These are phyloP conservation scores for Hygrophoropsis aurantiaca DNA, from an alignment of 768 basidiomycete genomes.

Conservation along the genomic window DNA sequence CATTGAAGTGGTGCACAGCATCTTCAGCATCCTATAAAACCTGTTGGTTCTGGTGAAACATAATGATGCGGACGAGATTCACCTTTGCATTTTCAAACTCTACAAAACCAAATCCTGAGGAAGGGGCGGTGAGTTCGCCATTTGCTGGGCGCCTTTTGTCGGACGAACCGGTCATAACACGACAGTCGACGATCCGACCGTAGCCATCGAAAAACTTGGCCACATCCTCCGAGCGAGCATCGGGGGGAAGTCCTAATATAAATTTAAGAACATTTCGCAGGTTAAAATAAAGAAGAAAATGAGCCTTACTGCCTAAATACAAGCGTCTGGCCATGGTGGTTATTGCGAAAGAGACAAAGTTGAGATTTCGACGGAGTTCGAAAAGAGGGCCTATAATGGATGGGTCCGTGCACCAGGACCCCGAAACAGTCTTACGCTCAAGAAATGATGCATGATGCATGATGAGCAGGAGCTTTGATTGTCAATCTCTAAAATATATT, in stretches of 20 bases:
- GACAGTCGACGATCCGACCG: conserved; percentile 85
- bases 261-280: neutral
- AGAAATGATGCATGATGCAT: no score
- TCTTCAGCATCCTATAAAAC: conserved; percentile 88
- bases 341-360: conserved; percentile 25
- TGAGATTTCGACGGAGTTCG: conserved; percentile 29
- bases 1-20: conserved; percentile 83
- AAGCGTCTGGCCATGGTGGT: conserved; percentile 77
- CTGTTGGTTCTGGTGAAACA: conserved; percentile 10
- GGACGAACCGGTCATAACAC: conserved; percentile 87
- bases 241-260: conserved; percentile 70
- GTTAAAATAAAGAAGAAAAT: conserved; percentile 6
- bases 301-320: conserved; percentile 75
- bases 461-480: no score
- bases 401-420: conserved; percentile 25
- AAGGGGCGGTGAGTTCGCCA: conserved; percentile 17
- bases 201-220: conserved; percentile 88
- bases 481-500: no score
- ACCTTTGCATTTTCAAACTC: conserved; percentile 90
- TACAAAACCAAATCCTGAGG: conserved; percentile 88
- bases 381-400: conserved; percentile 25
- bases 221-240: conserved; percentile 82
- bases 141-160: conserved; percentile 13
- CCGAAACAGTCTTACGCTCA: conserved; percentile 10
- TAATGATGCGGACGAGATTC: neutral